Base-by-base conservation (phyloP, 2,329 filamentous ascomycete genomes). In the Pyricularia grisea region DNA sequence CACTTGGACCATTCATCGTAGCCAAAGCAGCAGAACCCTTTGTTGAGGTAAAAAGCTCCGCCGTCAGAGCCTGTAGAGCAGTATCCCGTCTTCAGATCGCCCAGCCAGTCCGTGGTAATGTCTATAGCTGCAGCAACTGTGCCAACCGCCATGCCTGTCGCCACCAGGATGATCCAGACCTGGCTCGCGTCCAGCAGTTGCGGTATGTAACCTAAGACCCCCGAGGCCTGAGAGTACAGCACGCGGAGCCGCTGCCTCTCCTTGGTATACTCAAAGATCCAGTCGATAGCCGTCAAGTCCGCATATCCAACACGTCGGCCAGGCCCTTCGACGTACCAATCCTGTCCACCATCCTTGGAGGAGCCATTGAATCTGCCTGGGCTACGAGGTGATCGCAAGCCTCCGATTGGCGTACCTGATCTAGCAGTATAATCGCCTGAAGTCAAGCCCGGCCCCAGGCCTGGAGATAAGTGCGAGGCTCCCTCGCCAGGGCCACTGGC, bases 251-350 rank as follows among this genome's bases (percentile, higher is more conserved):
- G 88, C 78, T 97, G 93, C 25, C 95, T 88, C 81, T 99, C 95
- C 78, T 97, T 97, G 68, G 92, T 95, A 77, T 98, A 97, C 79
- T 99, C 95, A 75, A 97, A 98, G 76, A 98, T 98, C 95, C 95
- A 99, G 81, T 99, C 95, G 77, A 99, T 99, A 70, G 95, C 94
- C 20, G 94, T 97, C 77, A 97, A 84, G 80, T 99, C 92, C 76
- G 97, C 94, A 81, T 99, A 99, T 68, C 92, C 94, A 55, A 97
- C 94, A 75, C 95, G 88, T 68, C 93, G 88, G 1, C 94, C 94
- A 0, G 92, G 93, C 0, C 93, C 93, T 78, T 97, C 94, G 66
- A 90, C 85, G 76, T 96, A 92, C 94, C 94, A 98, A 78, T 98
- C 94, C 65, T 84, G 77, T 4, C 84, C 79, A 68, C 79, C 82